Evolutionary conservation across 2,329 filamentous ascomycete genomes (phyloP), one percentile per base, ranked within the genome.

Genomic region (Thyridium curvatum): DNA sequence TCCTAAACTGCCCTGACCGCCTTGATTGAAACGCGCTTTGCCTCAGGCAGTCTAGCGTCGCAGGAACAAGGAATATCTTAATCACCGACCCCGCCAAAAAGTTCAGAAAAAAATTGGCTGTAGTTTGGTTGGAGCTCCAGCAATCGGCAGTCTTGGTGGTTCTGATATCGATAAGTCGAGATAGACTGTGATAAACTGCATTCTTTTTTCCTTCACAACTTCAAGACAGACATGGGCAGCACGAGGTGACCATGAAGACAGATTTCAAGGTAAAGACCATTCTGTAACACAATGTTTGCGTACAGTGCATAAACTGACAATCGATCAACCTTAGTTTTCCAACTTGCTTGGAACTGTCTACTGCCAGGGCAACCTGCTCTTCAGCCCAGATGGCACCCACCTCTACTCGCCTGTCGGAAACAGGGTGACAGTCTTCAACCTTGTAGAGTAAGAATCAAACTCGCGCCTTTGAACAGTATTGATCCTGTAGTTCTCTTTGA

Each of bases 281-380:
- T 18, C 17, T 21, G 14, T 30, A 21, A 30, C 30, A 28, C 6
- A 26, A 26, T 26, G 10, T 6, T 26, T 26, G 21, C 13, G 29
- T 14, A 18, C 31, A 32, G 16, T 36, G 29, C 49, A 32, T 44
- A 43, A 12, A 12, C 26, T 39, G 3, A 15, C 8, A 36, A n/a
- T n/a, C n/a, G 36, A 33, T 18, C 46, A 12, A 40, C 29, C 13
- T 33, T 55, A 96, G 90, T 98, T 98, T 69, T 95, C 91, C 61
- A 98, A 97, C 67, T 78, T 98, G 61, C 79, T 98, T 56, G 94
- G 93, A 60, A 98, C 93, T 52, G 93, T 98, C 59, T 98, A 97
- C 72, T 88, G 89, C 70, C 87, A 90, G 77, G 93, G 94, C 66
- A 98, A 97, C 62, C 78, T 98, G 56, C 77, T 96, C 59, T 98